phyloP scores from a whole-genome alignment of 768 basidiomycete species.

The Dioszegia aurantiaca region DNA sequence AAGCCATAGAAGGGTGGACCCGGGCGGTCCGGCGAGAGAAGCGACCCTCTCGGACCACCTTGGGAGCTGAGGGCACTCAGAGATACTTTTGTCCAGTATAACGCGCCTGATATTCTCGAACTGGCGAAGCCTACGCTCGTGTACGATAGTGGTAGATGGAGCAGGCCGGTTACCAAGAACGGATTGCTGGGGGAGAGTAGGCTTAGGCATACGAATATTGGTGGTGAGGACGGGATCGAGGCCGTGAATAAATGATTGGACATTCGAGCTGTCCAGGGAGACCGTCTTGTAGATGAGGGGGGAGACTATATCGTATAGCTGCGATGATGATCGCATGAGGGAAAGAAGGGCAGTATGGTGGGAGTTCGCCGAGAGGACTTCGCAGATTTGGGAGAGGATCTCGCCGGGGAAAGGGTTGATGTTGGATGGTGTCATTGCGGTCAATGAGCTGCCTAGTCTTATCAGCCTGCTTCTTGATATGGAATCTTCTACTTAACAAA shows the following conservation, averaged over 20 bases:
- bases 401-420: background rate
- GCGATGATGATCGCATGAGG: background rate
- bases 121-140: no score
- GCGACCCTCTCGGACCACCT: no score
- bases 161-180: no score
- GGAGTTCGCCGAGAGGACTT: background rate
- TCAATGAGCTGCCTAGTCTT: background rate
- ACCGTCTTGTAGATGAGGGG: background rate
- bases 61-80: no score
- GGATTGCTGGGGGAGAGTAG: no score
- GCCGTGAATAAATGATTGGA: background rate
- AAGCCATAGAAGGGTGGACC: no score
- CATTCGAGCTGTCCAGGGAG: background rate
- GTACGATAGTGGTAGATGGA: no score
- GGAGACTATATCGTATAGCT: background rate
- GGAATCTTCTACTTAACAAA: no score
- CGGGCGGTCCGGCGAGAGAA: no score
- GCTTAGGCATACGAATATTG: no score
- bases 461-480: background rate
- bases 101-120: no score
- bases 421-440: background rate
- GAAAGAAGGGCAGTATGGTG: background rate
- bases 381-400: background rate
- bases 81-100: no score
- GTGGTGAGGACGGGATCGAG: background rate